A percentile compares a stretch with the other conserved stretches of the same genome.
Evolutionary conservation across 805 yeast species (phyloP).

Genomic region (Candida ponderosae): DNA sequence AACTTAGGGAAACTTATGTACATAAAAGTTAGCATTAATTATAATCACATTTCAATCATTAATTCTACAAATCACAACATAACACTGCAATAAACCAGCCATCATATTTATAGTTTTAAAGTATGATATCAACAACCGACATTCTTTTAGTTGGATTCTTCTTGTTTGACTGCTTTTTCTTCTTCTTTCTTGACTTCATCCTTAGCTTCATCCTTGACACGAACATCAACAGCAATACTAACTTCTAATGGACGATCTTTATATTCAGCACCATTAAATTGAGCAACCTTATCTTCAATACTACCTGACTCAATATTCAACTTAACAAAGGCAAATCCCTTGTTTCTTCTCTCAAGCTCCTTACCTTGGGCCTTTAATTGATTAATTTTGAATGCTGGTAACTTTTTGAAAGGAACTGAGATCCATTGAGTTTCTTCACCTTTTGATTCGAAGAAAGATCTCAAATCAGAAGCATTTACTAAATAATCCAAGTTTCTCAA

Average conservation of each 20-base stretch:
- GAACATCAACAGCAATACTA: conserved; percentile 65
- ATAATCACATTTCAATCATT: no score
- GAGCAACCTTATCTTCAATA: conserved; percentile 58
- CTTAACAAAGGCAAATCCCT: conserved; percentile 61
- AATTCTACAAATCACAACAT: no score
- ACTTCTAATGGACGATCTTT: conserved; percentile 62
- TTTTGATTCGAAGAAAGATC: conserved; percentile 37
- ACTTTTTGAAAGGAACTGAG: conserved; percentile 46
- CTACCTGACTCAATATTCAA: conserved; percentile 27
- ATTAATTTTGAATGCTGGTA: conserved; percentile 35
- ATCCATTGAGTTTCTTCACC: conserved; percentile 47
- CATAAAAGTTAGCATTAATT: no score
- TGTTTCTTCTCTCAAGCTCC: conserved; percentile 37
- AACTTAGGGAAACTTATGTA: no score
- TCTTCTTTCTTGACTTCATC: conserved; percentile 20
- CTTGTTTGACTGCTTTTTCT: neutral
- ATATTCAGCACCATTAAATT: conserved; percentile 57
- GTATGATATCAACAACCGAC: no score
- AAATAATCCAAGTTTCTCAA: conserved; percentile 59
- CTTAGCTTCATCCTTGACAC: conserved; percentile 21
- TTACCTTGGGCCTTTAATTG: conserved; percentile 37
- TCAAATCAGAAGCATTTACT: conserved; percentile 44
- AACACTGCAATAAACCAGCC: no score
- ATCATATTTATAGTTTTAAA: no score
- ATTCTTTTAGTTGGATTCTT: no score